A percentile compares a stretch with the other conserved stretches of the same genome.
phyloP scores from a whole-genome alignment of 257 asterid genomes.

The Eustoma russellianum region DNA sequence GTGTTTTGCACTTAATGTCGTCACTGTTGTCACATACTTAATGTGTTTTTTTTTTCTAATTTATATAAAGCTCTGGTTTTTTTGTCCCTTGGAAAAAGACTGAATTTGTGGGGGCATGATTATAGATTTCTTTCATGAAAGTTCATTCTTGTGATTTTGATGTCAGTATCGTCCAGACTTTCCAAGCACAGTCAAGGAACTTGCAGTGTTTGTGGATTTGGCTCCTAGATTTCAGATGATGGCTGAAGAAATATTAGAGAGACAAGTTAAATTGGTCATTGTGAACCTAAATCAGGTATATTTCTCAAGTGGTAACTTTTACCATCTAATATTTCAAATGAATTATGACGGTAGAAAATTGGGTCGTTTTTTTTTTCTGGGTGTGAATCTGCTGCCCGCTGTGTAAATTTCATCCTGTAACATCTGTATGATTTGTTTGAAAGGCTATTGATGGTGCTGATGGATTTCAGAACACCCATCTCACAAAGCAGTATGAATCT shows the following conservation, averaged over 20 bases:
- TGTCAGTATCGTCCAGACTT: slow-evolving; percentile 88
- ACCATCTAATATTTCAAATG: not conserved
- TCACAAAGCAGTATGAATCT: slow-evolving; percentile 66
- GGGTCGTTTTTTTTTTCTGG: too few species aligned
- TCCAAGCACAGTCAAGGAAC: slow-evolving; percentile 66
- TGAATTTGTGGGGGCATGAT: too few species aligned
- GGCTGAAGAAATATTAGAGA: slow-evolving; percentile 76
- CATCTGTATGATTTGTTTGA: not conserved
- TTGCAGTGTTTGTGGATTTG: slow-evolving; percentile 79
- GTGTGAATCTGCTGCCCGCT: too few species aligned
- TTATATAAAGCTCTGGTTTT: too few species aligned
- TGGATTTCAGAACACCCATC: slow-evolving; percentile 93
- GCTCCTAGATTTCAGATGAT: slow-evolving; percentile 80
- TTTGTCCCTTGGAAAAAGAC: too few species aligned
- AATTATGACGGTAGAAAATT: too few species aligned
- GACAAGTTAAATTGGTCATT: slow-evolving; percentile 67
- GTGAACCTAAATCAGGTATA: slow-evolving; percentile 69
- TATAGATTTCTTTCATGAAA: too few species aligned
- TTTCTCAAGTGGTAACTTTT: not conserved
- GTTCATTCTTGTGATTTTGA: slow-evolving; percentile 6
- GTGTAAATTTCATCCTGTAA: slow-evolving; percentile 6
- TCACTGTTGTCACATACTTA: too few species aligned
- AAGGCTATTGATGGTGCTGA: slow-evolving; percentile 91
- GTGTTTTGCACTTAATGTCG: not conserved
- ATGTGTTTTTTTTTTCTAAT: too few species aligned